Base-by-base conservation (phyloP, 108 stramenopile species). In the Cyclostephanos tholiformis region DNA sequence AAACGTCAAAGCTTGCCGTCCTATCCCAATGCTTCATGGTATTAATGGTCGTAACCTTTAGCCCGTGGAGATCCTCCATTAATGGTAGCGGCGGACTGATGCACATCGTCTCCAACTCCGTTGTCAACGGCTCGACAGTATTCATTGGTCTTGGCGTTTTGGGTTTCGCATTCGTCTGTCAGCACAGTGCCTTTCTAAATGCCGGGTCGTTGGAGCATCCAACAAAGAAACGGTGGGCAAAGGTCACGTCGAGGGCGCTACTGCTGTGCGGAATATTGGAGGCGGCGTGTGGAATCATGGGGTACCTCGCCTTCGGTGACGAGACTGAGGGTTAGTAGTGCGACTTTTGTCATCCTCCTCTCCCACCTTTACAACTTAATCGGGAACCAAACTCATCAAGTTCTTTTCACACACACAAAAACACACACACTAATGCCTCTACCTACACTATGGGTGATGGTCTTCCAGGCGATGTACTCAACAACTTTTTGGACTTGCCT, bases 381-480 rank as follows among this genome's bases (percentile, higher is more conserved):
- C 14, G 6, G 25, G 23, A 19, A 55, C 4, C 2, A 26, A 55
- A 55, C 53, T 25, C 23, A 55, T 13, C 6, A 4, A 16, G 8
- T 26, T 16, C 14, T 46, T 14, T 46, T 14, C 22, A 26, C 26
- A 2, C 53, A n/a, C 4, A 51, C 4, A 20, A 20, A 20, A 53
- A 10, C 8, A 25, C 20, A 10, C 8, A 53, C 20, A 4, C 19
- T 53, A 53, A n/a, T n/a, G n/a, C n/a, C n/a, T n/a, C n/a, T n/a
- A 26, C 26, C 53, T 26, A 55, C 13, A 5, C 12, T 23, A 26
- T 46, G 14, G 0, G 14, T 46, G 44, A 46, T 46, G 44, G 16
- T 16, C 0, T 14, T 46, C 44, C 53, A 38, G 89, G 89, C 11
- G 85, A 94, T 76, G 68, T 94, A 62, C 81, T 94, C 60, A 91